A percentile compares a stretch with the other conserved stretches of the same genome.
Evolutionary conservation across 2,329 filamentous ascomycete species (phyloP).

Genomic region (Blastomyces parvus): DNA sequence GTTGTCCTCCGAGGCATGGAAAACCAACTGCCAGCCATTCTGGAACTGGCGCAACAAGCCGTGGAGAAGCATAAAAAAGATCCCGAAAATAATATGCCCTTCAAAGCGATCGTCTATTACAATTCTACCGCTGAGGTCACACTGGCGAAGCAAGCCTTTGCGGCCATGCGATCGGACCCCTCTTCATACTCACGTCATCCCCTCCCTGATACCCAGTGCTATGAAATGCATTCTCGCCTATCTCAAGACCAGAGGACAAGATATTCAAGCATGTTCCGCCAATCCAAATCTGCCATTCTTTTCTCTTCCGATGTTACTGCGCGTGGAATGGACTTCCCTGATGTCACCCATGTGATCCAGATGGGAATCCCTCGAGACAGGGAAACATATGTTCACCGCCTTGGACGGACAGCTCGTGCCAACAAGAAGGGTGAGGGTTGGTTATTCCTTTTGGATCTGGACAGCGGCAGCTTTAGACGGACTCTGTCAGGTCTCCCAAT

Average conservation of each 20-base stretch:
- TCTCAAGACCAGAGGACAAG: constrained; percentile 59
- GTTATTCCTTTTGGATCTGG: constrained; percentile 46
- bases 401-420: constrained; percentile 65
- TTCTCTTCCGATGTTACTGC: constrained; percentile 74
- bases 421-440: constrained; percentile 55
- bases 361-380: constrained; percentile 54
- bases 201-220: constrained; percentile 30
- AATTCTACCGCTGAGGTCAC: constrained; percentile 67
- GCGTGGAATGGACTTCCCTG: constrained; percentile 73
- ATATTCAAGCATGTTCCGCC: constrained; percentile 63
- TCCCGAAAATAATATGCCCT: constrained; percentile 46
- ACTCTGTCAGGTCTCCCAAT: constrained; percentile 48
- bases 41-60: constrained; percentile 63
- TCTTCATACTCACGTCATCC: constrained; percentile 22
- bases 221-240: constrained; percentile 71
- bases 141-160: constrained; percentile 52
- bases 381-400: constrained; percentile 66
- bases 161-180: constrained; percentile 18
- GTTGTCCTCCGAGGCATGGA: constrained; percentile 59
- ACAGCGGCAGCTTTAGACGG: constrained; percentile 41
- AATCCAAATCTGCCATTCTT: constrained; percentile 52
- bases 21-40: constrained; percentile 64
- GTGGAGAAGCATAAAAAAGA: constrained; percentile 35
- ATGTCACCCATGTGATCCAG: constrained; percentile 71
- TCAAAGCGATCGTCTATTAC: constrained; percentile 96